Evolutionary conservation across 352 stramenopile species (phyloP), one percentile per base, ranked within the genome.

Genomic region (Phytophthora citricola): DNA sequence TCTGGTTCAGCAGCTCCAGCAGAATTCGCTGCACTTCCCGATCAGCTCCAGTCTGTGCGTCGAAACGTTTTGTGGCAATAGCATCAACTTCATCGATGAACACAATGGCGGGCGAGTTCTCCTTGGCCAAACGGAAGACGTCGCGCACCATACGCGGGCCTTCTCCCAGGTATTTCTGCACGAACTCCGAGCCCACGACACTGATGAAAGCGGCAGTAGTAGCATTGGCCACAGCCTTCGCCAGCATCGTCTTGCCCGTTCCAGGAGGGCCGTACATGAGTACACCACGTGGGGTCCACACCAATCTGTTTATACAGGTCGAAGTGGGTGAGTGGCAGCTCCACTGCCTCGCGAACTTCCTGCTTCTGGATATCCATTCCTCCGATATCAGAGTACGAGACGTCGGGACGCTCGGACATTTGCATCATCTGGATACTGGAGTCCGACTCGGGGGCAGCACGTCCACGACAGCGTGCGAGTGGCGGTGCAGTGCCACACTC

Each of bases 81-180:
- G 98, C 97, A 74, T 99, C 97, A 51, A 99, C 98, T 77, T 99
- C 98, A 79, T 99, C 98, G 69, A 99, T 99, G 77, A 99, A 99
- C 43, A 99, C 94, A 61, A 99, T 99, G 57, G 94, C 97, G 8
- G 98, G 98, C 40, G 97, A 97, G 80, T 99, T 99, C 76, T 99
- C 98, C 60, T 98, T 97, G 38, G 98, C 98, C 17, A 99, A 89
- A 6, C 98, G 94, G 79, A 99, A 99, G n/a, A 99, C 98, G 77
- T 99, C 98, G 54, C 98, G 95, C 54, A 99, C 98, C 98, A 99
- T 99, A 43, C 98, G 96, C 46, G 98, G 98, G n/a, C 98, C 98
- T 84, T 99, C 98, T 20, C 92, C 91, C 11, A 99, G 72, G 70
- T 99, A 99, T 82, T 99, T 99, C 76, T 99, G 98, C 47, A 99